phyloP scores from a whole-genome alignment of 345 rosid genomes.

The Ceriops zippeliana region DNA sequence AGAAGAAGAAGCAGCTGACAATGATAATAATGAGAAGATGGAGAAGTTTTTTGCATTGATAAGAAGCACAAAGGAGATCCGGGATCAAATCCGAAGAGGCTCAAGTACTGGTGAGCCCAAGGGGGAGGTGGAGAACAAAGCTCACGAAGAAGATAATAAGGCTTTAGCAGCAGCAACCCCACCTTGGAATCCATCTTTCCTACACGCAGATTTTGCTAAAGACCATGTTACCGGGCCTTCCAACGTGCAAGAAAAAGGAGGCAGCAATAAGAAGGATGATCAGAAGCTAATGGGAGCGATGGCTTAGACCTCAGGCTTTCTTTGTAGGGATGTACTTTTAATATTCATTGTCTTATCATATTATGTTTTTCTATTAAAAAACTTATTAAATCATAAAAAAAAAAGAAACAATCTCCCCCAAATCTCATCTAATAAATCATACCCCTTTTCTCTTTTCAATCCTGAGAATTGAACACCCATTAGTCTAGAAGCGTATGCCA shows the following conservation, averaged over 20 bases:
- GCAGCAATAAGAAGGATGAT: neutral
- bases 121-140: constrained; percentile 10
- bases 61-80: constrained; percentile 43
- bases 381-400: too few species aligned
- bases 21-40: constrained; percentile 42
- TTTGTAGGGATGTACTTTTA: constrained; percentile 23
- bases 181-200: constrained; percentile 42
- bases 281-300: constrained; percentile 6
- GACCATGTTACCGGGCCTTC: constrained; percentile 13
- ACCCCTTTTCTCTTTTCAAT: too few species aligned
- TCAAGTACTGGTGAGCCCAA: neutral
- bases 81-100: constrained; percentile 17
- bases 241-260: neutral
- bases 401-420: too few species aligned
- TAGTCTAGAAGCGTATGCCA: too few species aligned
- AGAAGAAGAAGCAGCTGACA: neutral
- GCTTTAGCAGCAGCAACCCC: constrained; percentile 2
- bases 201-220: constrained; percentile 41
- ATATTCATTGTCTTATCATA: too few species aligned
- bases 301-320: constrained; percentile 52
- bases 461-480: too few species aligned
- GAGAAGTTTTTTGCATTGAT: constrained; percentile 55
- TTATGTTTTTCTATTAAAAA: too few species aligned
- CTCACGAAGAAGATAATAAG: constrained; percentile 5
- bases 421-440: too few species aligned